phyloP scores from a whole-genome alignment of 192 early-diverging fungal species.

The Podochytrium sp. region DNA sequence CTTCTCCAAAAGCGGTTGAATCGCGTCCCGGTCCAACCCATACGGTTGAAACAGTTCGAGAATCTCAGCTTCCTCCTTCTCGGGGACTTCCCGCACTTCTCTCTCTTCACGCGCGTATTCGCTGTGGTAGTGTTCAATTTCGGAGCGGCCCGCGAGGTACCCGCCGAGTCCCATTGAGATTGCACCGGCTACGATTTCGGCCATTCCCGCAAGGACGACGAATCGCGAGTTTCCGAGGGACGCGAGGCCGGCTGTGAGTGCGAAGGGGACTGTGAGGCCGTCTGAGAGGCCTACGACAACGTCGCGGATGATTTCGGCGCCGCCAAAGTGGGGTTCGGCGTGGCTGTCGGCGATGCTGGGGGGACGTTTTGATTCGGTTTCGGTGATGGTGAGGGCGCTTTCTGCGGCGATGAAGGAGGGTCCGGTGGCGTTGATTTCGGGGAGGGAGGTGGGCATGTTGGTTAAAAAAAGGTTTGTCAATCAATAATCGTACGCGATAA shows the following conservation, averaged over 20 bases:
- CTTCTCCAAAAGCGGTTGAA: slow-evolving; percentile 57
- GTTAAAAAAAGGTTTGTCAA: no score
- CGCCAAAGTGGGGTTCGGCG: slow-evolving; percentile 42
- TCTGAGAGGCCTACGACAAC: slow-evolving; percentile 33
- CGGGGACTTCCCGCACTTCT: slow-evolving; percentile 54
- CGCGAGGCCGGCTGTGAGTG: slow-evolving; percentile 63
- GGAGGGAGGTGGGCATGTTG: no score
- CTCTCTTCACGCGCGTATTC: slow-evolving; percentile 55
- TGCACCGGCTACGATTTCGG: slow-evolving; percentile 53
- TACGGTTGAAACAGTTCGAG: slow-evolving; percentile 33
- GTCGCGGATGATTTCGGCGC: slow-evolving; percentile 38
- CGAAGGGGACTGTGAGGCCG: slow-evolving; percentile 61
- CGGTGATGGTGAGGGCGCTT: no score
- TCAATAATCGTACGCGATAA: no score
- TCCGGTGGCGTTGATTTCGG: no score
- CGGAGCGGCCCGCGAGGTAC: slow-evolving; percentile 59
- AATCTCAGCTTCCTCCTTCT: slow-evolving; percentile 9
- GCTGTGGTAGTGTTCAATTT: slow-evolving; percentile 64
- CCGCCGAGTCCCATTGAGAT: slow-evolving; percentile 71
- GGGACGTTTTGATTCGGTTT: no score
- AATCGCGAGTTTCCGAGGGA: slow-evolving; percentile 52
- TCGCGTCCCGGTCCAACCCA: slow-evolving; percentile 49
- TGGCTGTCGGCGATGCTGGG: no score
- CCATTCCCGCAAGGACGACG: slow-evolving; percentile 61
- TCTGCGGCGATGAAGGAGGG: no score